Evolutionary conservation across 1,139 yeast genomes (phyloP).

Genomic region (Pichia sp.): DNA sequence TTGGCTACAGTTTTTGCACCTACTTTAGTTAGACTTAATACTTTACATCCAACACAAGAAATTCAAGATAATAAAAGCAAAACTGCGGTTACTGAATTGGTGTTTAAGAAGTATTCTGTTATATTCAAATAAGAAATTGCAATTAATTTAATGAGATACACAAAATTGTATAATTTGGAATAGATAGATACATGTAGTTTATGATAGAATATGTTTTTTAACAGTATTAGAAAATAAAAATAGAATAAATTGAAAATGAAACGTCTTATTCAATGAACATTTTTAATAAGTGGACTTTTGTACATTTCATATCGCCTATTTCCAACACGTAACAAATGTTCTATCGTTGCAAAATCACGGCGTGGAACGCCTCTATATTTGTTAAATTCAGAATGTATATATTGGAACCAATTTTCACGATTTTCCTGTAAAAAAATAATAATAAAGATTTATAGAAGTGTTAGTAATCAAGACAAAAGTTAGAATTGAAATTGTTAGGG

Average conservation of each 20-base stretch:
- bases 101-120: conserved; percentile 52
- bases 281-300: conserved; percentile 58
- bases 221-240: no score
- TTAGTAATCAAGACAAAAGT: neutral
- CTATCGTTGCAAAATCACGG: conserved; percentile 82
- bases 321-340: conserved; percentile 77
- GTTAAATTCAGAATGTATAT: conserved; percentile 48
- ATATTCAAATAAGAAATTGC: conserved; percentile 21
- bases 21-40: conserved; percentile 68
- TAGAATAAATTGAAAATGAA: no score
- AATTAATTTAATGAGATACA: neutral
- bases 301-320: conserved; percentile 67
- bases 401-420: conserved; percentile 38
- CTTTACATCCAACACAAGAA: conserved; percentile 70
- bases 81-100: conserved; percentile 71
- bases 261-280: conserved; percentile 36
- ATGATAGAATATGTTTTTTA: no score
- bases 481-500: neutral
- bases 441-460: neutral
- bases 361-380: conserved; percentile 54
- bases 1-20: conserved; percentile 95
- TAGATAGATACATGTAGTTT: no score
- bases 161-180: no score
- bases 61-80: conserved; percentile 80
- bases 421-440: conserved; percentile 6